Conservation (phyloP, 176 grass and related monocot species). For the Eleusine coracana region DNA sequence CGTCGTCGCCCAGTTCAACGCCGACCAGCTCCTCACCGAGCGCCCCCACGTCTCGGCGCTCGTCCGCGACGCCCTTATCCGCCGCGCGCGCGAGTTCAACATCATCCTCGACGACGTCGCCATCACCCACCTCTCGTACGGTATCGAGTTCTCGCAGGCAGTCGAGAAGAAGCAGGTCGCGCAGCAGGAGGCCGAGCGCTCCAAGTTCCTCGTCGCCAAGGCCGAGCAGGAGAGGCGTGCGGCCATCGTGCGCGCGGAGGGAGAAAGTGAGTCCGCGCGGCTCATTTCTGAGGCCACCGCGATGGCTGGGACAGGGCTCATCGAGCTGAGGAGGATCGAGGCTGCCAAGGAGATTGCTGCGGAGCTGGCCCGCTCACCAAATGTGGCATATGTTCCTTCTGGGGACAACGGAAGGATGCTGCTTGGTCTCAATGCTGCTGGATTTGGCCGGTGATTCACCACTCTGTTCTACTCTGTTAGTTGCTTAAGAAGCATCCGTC, state of each 20-base stretch:
- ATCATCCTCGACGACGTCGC: slow-evolving; percentile 98
- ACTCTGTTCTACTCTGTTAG: slow-evolving; percentile 13
- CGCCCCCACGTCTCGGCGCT: slow-evolving; percentile 90
- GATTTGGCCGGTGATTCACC: slow-evolving; percentile 50
- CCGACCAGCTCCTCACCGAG: slow-evolving; percentile 95
- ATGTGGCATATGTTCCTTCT: slow-evolving; percentile 70
- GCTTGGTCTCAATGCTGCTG: slow-evolving; percentile 69
- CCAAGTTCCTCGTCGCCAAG: slow-evolving; percentile 96
- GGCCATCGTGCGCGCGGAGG: slow-evolving; percentile 85
- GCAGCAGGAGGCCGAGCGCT: slow-evolving; percentile 99
- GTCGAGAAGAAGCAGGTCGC: slow-evolving; percentile 99
- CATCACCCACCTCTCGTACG: slow-evolving; percentile 98
- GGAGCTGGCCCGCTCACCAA: slow-evolving; percentile 71
- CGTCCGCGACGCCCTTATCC: slow-evolving; percentile 87
- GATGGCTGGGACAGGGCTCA: slow-evolving; percentile 61
- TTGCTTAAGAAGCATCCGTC: slow-evolving; percentile 8
- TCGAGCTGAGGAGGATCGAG: slow-evolving; percentile 91
- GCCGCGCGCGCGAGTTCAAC: slow-evolving; percentile 90
- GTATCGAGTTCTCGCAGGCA: slow-evolving; percentile 86
- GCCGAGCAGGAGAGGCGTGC: slow-evolving; percentile 97
- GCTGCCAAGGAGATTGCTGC: slow-evolving; percentile 85
- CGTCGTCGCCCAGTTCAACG: slow-evolving; percentile 99
- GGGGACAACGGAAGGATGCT: slow-evolving; percentile 70
- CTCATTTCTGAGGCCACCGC: slow-evolving; percentile 90
- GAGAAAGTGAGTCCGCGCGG: slow-evolving; percentile 81